phyloP scores from a whole-genome alignment of 2,329 filamentous ascomycete species.

The Eutypa lata region DNA sequence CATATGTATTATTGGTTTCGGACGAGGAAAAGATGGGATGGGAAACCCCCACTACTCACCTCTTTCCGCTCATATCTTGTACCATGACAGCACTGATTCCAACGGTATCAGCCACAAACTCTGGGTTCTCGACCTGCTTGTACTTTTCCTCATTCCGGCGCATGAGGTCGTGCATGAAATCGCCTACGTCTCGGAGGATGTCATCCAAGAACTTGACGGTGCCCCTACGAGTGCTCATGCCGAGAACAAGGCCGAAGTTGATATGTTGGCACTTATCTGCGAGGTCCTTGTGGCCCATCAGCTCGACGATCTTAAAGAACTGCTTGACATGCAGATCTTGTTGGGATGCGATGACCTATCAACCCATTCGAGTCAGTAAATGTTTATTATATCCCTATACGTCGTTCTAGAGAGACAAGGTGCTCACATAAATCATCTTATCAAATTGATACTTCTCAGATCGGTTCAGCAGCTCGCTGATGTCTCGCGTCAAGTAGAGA shows the following conservation, averaged over 20 bases:
- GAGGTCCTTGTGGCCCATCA: conserved; percentile 67
- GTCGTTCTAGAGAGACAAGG: neutral
- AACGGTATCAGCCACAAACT: conserved; percentile 77
- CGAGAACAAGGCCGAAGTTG: conserved; percentile 71
- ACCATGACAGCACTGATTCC: conserved; percentile 97
- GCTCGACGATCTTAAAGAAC: conserved; percentile 72
- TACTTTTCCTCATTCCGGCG: conserved; percentile 87
- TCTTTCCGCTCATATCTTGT: conserved; percentile 95
- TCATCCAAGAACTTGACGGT: conserved; percentile 61
- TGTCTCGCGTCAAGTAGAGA: conserved; percentile 75
- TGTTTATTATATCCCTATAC: neutral
- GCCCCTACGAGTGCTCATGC: conserved; percentile 68
- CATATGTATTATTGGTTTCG: conserved; percentile 17
- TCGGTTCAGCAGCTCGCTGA: conserved; percentile 69
- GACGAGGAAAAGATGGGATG: conserved; percentile 17
- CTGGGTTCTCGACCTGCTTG: conserved; percentile 79
- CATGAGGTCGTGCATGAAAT: conserved; percentile 99
- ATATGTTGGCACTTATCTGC: conserved; percentile 68
- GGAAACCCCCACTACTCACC: conserved; percentile 44
- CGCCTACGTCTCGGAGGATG: conserved; percentile 75
- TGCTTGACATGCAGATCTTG: conserved; percentile 73
- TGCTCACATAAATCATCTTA: conserved; percentile 67
- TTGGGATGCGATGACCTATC: conserved; percentile 58
- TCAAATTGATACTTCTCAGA: conserved; percentile 61
- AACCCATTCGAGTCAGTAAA: neutral